Base-by-base conservation (phyloP, 2,329 filamentous ascomycete species). In the Pseudogymnoascus sp. region DNA sequence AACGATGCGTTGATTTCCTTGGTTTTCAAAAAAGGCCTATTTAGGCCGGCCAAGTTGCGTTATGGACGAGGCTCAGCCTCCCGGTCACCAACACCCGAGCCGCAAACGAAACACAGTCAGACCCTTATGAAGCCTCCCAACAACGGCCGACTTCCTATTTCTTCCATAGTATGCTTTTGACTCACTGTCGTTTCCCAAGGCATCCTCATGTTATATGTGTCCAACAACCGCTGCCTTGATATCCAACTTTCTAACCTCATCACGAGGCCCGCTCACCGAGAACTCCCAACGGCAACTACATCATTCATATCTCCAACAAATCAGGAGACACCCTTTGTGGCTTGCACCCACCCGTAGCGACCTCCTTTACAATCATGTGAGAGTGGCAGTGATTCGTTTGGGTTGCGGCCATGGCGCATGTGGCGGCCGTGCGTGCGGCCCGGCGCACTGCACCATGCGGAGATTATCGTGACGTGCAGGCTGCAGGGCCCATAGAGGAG, bases 221-320 rank as follows among this genome's bases (percentile, higher is more conserved):
- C 50, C 50, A 56, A 56, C 50, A 56, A 33, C n/a, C 25, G 12
- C 50, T 14, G 28, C 50, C 50, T 14, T 18, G 23, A 33, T 33
- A 33, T 33, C 50, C n/a, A 56, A 56, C 50, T 33, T 14, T 16
- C 50, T 5, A 18, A 12, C 50, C 10, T 25, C 28, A 33, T 56
- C 50, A 56, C 50, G 50, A 56, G 50, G 50, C 50, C 10, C 28
- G n/a, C 50, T 56, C 50, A 56, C 50, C 50, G 28, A 56, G 23
- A 28, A 31, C 16, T 3, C 3, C 50, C 50, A 21, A 56, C 50
- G 1, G 50, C 3, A 18, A 21, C 50, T 56, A 56, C 50, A 56
- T 56, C 50, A 56, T 33, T 56, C 5, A 12, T 16, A 56, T 33
- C n/a, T 56, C 3, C 28, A 12, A 4, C 50, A 33, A 56, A 56